Evolutionary conservation across 2,329 filamentous ascomycete genomes (phyloP).

Genomic region (Aspergillus awamori): DNA sequence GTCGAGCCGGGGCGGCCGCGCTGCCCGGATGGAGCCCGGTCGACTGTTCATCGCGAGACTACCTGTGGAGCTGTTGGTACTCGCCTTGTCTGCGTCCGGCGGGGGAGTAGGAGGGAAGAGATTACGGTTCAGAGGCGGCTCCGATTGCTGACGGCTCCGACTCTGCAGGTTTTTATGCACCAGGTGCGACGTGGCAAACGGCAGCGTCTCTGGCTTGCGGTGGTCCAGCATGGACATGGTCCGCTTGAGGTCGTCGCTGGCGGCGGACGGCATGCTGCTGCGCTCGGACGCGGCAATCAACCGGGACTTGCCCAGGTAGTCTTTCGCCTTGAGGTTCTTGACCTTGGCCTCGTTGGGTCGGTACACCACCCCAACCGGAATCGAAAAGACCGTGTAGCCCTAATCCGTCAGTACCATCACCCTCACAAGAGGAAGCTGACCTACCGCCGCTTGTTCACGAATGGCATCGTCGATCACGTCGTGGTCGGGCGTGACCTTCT

Average conservation of each 20-base stretch:
- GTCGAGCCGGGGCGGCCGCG: constrained; percentile 51
- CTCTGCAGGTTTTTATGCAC: constrained; percentile 83
- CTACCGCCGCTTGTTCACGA: constrained; percentile 84
- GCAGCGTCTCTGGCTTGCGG: constrained; percentile 79
- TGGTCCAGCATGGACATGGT: constrained; percentile 61
- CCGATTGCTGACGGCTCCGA: constrained; percentile 76
- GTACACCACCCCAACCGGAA: constrained; percentile 93
- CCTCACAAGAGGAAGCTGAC: background rate
- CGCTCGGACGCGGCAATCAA: constrained; percentile 86
- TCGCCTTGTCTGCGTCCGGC: constrained; percentile 75
- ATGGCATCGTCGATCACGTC: constrained; percentile 98
- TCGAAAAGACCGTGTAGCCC: constrained; percentile 98
- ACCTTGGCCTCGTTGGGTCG: constrained; percentile 97
- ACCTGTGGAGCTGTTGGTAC: constrained; percentile 30
- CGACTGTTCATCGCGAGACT: constrained; percentile 46
- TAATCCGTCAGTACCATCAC: constrained; percentile 38
- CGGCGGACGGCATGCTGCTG: constrained; percentile 74
- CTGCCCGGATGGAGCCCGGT: constrained; percentile 52
- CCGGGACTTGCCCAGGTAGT: constrained; percentile 95
- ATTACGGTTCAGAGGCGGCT: constrained; percentile 75
- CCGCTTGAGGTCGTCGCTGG: constrained; percentile 55
- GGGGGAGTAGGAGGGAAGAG: constrained; percentile 98
- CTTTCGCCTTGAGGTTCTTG: constrained; percentile 95
- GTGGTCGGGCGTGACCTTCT: constrained; percentile 95
- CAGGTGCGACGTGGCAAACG: constrained; percentile 88